Conservation (phyloP, 345 rosid genomes). For the Bruguiera gymnorhiza region DNA sequence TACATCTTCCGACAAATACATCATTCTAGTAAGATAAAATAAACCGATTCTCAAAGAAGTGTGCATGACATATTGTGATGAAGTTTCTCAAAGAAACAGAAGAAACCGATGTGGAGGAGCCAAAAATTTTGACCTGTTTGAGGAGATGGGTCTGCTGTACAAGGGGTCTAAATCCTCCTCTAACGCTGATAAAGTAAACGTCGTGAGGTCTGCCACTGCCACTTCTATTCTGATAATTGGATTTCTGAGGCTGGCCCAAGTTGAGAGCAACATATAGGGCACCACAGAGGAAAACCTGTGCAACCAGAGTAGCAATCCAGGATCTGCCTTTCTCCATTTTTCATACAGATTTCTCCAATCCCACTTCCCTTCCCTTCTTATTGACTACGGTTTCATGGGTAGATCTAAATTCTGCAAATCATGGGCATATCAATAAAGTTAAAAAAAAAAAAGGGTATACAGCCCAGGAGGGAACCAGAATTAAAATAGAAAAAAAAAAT, state of each 20-base stretch:
- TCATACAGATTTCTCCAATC: background rate
- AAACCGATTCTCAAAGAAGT: background rate
- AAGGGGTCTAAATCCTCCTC: slow-evolving; percentile 53
- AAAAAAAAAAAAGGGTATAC: too few relatives aligned
- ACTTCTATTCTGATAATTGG: slow-evolving; percentile 17
- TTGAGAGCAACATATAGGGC: slow-evolving; percentile 56
- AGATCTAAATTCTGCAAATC: too few relatives aligned
- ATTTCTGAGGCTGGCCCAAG: slow-evolving; percentile 49
- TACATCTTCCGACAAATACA: background rate
- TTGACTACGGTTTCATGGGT: too few relatives aligned
- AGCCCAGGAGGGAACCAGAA: too few relatives aligned
- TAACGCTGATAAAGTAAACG: slow-evolving; percentile 57
- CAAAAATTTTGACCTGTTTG: slow-evolving; percentile 46
- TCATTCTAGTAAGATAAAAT: background rate
- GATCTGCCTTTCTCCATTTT: slow-evolving; percentile 47
- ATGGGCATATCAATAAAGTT: too few relatives aligned
- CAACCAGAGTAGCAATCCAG: slow-evolving; percentile 54
- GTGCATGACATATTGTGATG: background rate
- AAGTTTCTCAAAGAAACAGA: background rate
- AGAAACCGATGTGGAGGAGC: slow-evolving; percentile 3
- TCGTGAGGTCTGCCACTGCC: slow-evolving; percentile 31
- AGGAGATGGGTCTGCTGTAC: slow-evolving; percentile 53
- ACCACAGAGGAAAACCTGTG: slow-evolving; percentile 54
- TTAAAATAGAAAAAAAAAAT: too few relatives aligned
- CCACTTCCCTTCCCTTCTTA: background rate